Conservation (phyloP, 1,284 basidiomycete genomes). For the Sphagnurus paluster region DNA sequence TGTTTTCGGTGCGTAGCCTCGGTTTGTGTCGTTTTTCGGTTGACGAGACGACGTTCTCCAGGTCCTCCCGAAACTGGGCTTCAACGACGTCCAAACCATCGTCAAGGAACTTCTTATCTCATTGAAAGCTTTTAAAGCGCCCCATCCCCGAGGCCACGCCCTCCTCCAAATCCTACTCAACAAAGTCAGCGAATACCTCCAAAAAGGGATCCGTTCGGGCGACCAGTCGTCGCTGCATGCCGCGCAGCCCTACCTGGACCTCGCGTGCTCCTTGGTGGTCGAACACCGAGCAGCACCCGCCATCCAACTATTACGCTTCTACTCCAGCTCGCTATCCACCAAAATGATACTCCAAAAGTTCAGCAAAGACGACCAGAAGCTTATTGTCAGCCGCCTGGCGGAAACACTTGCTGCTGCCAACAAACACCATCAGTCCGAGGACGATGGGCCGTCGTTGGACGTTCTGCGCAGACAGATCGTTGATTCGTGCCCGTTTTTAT, state of each 20-base stretch:
- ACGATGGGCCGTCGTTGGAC: constrained; percentile 23
- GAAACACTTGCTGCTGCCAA: constrained; percentile 36
- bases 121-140: constrained; percentile 44
- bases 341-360: constrained; percentile 50
- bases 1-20: constrained; percentile 47
- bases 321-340: constrained; percentile 44
- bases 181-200: constrained; percentile 38
- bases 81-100: constrained; percentile 45
- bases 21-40: too few species aligned
- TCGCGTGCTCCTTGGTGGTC: constrained; percentile 46
- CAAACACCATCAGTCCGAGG: constrained; percentile 15
- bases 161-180: constrained; percentile 47
- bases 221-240: constrained; percentile 32
- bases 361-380: constrained; percentile 39
- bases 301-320: constrained; percentile 52
- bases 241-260: constrained; percentile 46
- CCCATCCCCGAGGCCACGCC: constrained; percentile 38
- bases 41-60: constrained; percentile 24
- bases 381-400: constrained; percentile 44
- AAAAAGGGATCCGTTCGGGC: constrained; percentile 32
- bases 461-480: constrained; percentile 43
- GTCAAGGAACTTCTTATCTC: constrained; percentile 53
- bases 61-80: constrained; percentile 49
- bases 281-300: constrained; percentile 43
- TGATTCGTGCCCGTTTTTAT: constrained; percentile 45